Percentiles rank a stretch among this genome's conserved stretches.
Evolutionary conservation across 148 eudicot species (phyloP).

Genomic region (Silene latifolia): DNA sequence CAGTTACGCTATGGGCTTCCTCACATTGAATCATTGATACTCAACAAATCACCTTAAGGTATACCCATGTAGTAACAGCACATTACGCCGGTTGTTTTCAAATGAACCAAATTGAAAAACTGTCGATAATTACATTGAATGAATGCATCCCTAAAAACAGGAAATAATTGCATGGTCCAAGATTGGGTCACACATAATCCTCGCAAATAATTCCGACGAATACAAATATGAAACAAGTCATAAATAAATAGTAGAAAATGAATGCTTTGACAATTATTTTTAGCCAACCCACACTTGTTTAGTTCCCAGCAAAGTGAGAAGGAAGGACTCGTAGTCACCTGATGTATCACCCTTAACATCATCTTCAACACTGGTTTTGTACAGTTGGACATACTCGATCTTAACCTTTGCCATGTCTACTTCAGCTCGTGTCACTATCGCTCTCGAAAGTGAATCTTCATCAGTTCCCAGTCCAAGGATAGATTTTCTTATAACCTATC

Average conservation of each 20-base stretch:
- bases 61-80: no score
- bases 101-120: no score
- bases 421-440: conserved; percentile 72
- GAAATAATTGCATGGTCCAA: not conserved
- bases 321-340: conserved; percentile 58
- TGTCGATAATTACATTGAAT: no score
- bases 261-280: not conserved
- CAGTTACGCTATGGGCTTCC: no score
- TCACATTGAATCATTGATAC: no score
- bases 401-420: conserved; percentile 65
- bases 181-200: not conserved
- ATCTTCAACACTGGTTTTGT: conserved; percentile 46
- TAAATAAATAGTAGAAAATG: conserved; percentile 2
- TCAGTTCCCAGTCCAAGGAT: conserved; percentile 70
- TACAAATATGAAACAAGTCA: not conserved
- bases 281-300: conserved; percentile 5
- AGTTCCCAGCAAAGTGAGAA: conserved; percentile 65
- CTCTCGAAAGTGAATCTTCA: conserved; percentile 75
- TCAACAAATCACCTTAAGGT: no score
- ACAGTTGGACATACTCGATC: conserved; percentile 34
- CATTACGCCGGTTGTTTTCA: no score
- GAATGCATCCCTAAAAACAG: not conserved
- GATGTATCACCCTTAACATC: conserved; percentile 75
- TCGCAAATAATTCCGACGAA: not conserved
- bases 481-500: conserved; percentile 57